A percentile compares a stretch with the other conserved stretches of the same genome.
Conservation (phyloP, 202 grass and related monocot genomes). For the Digitaria exilis region DNA sequence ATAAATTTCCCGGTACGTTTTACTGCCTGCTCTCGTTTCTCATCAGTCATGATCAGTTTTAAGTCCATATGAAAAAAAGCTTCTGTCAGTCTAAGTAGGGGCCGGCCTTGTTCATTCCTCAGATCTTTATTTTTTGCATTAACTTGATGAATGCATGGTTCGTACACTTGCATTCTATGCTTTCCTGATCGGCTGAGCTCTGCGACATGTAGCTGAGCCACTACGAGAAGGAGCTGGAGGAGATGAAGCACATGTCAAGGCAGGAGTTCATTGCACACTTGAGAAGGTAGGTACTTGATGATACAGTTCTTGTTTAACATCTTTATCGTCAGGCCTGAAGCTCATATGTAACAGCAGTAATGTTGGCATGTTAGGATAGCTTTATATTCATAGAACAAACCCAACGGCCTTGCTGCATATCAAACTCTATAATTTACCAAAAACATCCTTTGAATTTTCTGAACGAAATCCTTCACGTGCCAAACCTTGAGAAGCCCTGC, state of each 20-base stretch:
- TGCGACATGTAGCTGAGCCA: constrained; percentile 54
- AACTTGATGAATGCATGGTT: not conserved
- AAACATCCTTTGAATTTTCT: not conserved
- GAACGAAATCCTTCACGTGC: constrained; percentile 33
- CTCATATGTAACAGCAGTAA: not conserved
- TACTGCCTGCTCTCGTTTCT: not conserved
- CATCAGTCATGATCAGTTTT: not conserved
- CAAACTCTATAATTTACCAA: too few relatives aligned
- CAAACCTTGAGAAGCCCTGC: not conserved
- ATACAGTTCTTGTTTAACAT: not conserved
- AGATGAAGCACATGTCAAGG: constrained; percentile 82
- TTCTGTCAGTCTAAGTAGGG: constrained; percentile 27
- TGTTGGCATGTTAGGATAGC: not conserved
- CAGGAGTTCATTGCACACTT: constrained; percentile 84
- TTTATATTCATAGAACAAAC: too few relatives aligned
- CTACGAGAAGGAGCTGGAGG: constrained; percentile 86
- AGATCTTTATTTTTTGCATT: not conserved
- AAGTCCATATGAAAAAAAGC: not conserved
- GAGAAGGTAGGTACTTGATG: constrained; percentile 52
- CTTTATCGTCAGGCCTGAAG: not conserved
- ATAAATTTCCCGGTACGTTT: constrained; percentile 80
- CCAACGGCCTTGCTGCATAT: too few relatives aligned
- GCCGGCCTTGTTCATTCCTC: constrained; percentile 23
- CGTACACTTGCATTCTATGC: not conserved
- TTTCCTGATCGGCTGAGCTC: not conserved